A percentile compares a stretch with the other conserved stretches of the same genome.
These are phyloP conservation scores for Phellopilus nigrolimitatus DNA, from an alignment of 1,284 basidiomycete species.

Conservation along the genomic window DNA sequence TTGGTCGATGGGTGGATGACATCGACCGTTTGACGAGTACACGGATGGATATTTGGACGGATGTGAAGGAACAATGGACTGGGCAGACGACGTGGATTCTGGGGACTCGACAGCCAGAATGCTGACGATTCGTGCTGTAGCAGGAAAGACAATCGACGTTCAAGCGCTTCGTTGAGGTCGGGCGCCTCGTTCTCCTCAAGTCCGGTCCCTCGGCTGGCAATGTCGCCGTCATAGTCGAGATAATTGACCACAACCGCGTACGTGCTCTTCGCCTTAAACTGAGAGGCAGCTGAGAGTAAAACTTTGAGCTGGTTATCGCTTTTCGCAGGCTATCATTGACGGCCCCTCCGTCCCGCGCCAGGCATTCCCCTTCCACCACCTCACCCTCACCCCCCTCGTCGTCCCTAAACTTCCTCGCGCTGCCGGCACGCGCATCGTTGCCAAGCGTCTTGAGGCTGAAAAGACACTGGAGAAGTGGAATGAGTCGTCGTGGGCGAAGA, in stretches of 20 bases:
- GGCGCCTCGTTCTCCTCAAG: slow-evolving; percentile 94
- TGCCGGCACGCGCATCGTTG: slow-evolving; percentile 78
- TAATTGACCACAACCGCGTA: slow-evolving; percentile 99
- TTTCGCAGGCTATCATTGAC: slow-evolving; percentile 84
- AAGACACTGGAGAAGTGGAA: slow-evolving; percentile 77
- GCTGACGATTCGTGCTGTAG: neutral
- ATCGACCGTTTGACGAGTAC: neutral
- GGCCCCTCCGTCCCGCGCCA: slow-evolving; percentile 94
- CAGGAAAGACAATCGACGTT: slow-evolving; percentile 43
- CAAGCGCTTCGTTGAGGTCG: slow-evolving; percentile 97
- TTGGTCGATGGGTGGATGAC: neutral
- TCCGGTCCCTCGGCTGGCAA: slow-evolving; percentile 82
- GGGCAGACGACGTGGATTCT: neutral
- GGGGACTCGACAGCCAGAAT: neutral
- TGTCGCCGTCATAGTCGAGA: slow-evolving; percentile 94
- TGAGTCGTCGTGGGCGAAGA: slow-evolving; percentile 87
- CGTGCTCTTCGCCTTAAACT: slow-evolving; percentile 30
- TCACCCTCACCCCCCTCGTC: slow-evolving; percentile 86
- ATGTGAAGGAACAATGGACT: neutral
- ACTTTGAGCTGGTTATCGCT: slow-evolving; percentile 1
- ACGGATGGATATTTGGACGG: neutral
- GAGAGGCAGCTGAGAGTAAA: neutral
- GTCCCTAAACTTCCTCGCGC: slow-evolving; percentile 85
- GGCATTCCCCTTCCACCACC: slow-evolving; percentile 86
- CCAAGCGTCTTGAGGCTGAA: slow-evolving; percentile 86